Evolutionary conservation across 371 early-diverging fungal genomes (phyloP), one percentile per base, ranked within the genome.

Genomic region (Mucor racemosus): DNA sequence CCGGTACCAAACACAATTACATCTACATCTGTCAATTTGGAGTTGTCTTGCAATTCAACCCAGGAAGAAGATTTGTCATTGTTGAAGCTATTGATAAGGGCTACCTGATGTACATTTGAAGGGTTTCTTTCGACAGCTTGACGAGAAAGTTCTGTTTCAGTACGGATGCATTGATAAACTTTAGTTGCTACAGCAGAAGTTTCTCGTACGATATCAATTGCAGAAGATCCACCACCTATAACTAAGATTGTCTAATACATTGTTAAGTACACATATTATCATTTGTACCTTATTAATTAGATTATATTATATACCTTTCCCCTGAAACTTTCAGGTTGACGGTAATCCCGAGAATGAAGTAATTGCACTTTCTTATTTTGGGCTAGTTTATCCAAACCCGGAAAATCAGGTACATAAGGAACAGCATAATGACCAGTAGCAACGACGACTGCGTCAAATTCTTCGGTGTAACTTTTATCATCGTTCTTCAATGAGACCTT

Each of bases 1-100:
- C 89, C 91, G 0, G 91, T 90, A 15, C 86, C 88, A 62, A 85
- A 88, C 0, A 90, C 72, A 35, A 90, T 64, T 4, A 46, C 19
- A 61, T 89, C 85, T 0, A 85, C 69, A 15, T 77, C 60, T 7
- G 64, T 64, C 0, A 86, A 65, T 6, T 5, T 2, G 1, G 76
- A 57, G 7, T 78, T 78, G 34, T 86, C 82, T n/a, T 66, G 48
- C 42, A 78, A 80, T 42, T 74, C 68, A 4, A 87, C 34, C 11
- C 19, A 54, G 19, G 54, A 58, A 7, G 42, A 40, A 13, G 7
- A 34, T 3, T 58, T 7, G 7, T 60, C 60, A 10, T 11, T 17
- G 0, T 35, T 46, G 26, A 72, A 56, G 11, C 39, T 36, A 5
- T 41, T 57, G 7, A 76, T 1, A 5, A 66, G 66, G n/a, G 58